Evolutionary conservation across 495 filamentous ascomycete species (phyloP).

Genomic region (Neurospora africana): DNA sequence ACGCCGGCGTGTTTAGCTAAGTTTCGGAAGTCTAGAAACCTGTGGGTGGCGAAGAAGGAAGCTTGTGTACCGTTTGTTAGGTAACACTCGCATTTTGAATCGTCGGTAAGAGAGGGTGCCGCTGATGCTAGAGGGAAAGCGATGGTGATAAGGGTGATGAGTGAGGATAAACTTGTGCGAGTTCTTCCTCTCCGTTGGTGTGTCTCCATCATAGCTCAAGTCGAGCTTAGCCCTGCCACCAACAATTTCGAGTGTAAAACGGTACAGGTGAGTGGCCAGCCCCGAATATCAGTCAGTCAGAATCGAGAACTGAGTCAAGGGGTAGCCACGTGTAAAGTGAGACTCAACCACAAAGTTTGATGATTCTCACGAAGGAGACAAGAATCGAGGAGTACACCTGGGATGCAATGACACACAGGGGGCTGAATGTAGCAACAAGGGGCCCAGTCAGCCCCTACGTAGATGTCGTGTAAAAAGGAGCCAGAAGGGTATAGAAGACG

Average conservation of each 20-base stretch:
- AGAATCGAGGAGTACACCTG: background rate
- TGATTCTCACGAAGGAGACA: background rate
- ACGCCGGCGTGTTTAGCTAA: constrained; percentile 27
- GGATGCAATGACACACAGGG: background rate
- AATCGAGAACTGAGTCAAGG: background rate
- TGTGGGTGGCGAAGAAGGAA: constrained; percentile 52
- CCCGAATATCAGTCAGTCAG: background rate
- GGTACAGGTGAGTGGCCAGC: background rate
- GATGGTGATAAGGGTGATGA: constrained; percentile 15
- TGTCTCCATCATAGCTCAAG: constrained; percentile 2
- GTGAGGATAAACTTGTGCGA: constrained; percentile 8
- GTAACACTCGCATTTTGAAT: constrained; percentile 37
- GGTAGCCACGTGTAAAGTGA: constrained; percentile 1
- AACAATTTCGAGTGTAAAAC: background rate
- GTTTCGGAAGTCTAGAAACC: constrained; percentile 59
- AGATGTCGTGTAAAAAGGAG: background rate
- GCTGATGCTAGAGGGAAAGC: constrained; percentile 6
- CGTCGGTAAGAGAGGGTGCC: constrained; percentile 14
- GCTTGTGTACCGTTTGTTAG: constrained; percentile 34
- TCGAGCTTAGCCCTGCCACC: background rate
- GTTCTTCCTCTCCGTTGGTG: background rate
- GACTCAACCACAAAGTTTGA: background rate
- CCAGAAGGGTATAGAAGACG: background rate
- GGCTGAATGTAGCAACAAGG: background rate
- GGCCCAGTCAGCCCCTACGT: background rate